phyloP scores from a whole-genome alignment of 2,329 filamentous ascomycete genomes.

The Stromatinia cepivora region DNA sequence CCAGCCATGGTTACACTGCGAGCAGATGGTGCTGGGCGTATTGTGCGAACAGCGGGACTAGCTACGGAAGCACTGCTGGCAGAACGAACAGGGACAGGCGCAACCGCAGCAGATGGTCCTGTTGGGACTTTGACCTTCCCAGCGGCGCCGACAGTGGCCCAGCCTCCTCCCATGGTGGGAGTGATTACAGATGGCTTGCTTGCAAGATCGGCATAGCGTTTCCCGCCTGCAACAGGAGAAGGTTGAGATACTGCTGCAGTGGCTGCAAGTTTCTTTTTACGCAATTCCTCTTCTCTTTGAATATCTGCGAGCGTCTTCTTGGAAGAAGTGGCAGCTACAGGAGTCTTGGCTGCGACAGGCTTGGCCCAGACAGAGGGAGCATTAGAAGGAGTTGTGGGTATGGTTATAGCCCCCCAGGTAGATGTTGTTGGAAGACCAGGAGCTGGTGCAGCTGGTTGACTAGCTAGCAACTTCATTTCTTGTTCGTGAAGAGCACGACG shows the following conservation, averaged over 20 bases:
- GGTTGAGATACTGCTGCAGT: conserved; percentile 47
- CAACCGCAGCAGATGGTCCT: conserved; percentile 52
- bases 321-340: conserved; percentile 40
- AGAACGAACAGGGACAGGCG: conserved; percentile 46
- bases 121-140: conserved; percentile 83
- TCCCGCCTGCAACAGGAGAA: conserved; percentile 56
- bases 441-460: conserved; percentile 61
- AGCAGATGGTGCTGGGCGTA: conserved; percentile 55
- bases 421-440: conserved; percentile 83
- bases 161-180: conserved; percentile 60
- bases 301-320: conserved; percentile 97
- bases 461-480: conserved; percentile 59
- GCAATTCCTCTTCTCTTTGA: conserved; percentile 89
- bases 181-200: conserved; percentile 62
- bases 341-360: conserved; percentile 45
- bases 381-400: conserved; percentile 37
- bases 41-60: conserved; percentile 38
- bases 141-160: conserved; percentile 93
- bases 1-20: conserved; percentile 50
- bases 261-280: conserved; percentile 68
- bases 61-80: conserved; percentile 40
- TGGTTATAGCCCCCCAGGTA: conserved; percentile 64
- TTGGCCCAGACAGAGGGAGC: conserved; percentile 51
- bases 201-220: conserved; percentile 93
- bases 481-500: conserved; percentile 79